phyloP scores from a whole-genome alignment of 257 asterid species.

The Vinca minor region DNA sequence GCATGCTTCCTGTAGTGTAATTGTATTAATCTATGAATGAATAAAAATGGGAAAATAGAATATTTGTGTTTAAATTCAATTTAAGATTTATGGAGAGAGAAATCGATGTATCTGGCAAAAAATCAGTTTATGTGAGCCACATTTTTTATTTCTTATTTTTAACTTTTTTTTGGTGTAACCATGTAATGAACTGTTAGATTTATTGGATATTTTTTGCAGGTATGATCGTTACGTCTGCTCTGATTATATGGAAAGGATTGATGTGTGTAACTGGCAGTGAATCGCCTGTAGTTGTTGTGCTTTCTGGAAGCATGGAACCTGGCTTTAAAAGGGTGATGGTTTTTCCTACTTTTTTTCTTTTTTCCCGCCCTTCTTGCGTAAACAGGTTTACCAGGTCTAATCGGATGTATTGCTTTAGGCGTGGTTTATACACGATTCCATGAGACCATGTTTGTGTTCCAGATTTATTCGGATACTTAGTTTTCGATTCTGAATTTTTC shows the following conservation, averaged over 20 bases:
- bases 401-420: neutral
- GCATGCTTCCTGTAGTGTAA: neutral
- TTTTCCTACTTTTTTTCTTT: neutral
- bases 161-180: neutral
- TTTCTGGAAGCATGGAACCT: slow-evolving; percentile 99
- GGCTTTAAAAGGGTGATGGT: slow-evolving; percentile 86
- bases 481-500: neutral
- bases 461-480: neutral
- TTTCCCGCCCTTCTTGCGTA: neutral
- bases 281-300: slow-evolving; percentile 99
- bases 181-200: neutral
- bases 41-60: too few relatives aligned
- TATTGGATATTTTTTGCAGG: slow-evolving; percentile 41
- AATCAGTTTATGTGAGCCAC: neutral
- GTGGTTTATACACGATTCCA: neutral
- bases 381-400: neutral
- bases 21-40: neutral
- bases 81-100: neutral
- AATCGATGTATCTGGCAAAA: neutral
- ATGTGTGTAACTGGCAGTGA: slow-evolving; percentile 97
- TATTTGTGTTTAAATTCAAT: neutral
- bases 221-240: slow-evolving; percentile 94
- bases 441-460: neutral
- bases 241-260: slow-evolving; percentile 95
- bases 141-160: neutral